Conservation (phyloP, 805 yeast genomes). For the Starmerella floris region DNA sequence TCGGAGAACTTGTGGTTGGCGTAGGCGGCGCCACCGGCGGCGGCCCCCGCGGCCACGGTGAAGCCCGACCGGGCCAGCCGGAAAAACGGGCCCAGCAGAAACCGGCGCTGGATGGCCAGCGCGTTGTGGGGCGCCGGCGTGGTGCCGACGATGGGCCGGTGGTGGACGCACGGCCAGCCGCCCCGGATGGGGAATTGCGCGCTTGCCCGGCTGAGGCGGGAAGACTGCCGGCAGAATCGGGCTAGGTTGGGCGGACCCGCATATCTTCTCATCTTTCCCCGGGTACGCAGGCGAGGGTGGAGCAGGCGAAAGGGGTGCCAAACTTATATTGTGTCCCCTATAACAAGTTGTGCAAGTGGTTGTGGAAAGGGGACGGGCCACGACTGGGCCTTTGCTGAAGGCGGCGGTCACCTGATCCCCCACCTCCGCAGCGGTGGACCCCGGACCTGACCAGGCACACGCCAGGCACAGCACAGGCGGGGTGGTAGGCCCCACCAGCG, state of each 20-base stretch:
- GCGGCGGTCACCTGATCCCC: no score
- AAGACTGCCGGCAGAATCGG: neutral
- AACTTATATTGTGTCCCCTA: no score
- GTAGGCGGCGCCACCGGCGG: constrained; percentile 91
- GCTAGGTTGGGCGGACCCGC: neutral
- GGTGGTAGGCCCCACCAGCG: no score
- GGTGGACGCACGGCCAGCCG: neutral
- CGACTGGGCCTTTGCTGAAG: no score
- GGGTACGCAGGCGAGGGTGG: neutral
- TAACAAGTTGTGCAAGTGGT: no score
- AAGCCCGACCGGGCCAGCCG: constrained; percentile 28
- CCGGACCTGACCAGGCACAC: no score
- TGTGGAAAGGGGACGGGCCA: no score
- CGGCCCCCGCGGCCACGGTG: constrained; percentile 69
- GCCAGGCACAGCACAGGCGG: no score
- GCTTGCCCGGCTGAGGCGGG: neutral
- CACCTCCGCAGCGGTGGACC: no score
- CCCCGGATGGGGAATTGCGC: neutral
- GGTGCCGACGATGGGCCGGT: neutral
- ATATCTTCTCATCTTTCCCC: neutral
- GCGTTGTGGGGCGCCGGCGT: neutral
- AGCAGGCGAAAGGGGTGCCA: no score
- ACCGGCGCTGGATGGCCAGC: constrained; percentile 18
- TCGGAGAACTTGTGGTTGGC: constrained; percentile 85
- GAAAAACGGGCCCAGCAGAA: constrained; percentile 20